Evolutionary conservation across 2,329 filamentous ascomycete genomes (phyloP), one percentile per base, ranked within the genome.

Genomic region (Phyllosticta citribraziliensis): DNA sequence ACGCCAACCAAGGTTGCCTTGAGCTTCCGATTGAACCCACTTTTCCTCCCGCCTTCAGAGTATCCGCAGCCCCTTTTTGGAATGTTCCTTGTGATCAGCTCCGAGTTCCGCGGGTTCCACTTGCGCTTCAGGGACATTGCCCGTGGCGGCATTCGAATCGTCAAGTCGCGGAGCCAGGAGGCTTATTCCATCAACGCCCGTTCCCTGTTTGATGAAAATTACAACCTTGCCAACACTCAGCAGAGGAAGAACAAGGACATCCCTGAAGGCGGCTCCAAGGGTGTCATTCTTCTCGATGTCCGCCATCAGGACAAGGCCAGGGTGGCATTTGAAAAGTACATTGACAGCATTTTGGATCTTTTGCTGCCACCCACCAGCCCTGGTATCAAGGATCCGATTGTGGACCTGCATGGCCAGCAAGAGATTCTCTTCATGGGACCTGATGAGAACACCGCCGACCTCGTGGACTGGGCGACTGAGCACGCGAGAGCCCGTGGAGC

Each of bases 201-300:
- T 63, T 96, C 91, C 62, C 82, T 99, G 65, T 99, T 99, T 69
- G 94, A 99, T 68, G 94, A 99, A 79, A 99, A 99, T 78, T 99
- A 99, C 77, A 95, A 94, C 65, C 84, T 99, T 64, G 93, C 94
- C 66, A 97, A 95, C 76, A 99, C 94, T 0, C 94, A 99, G 77
- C 94, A 99, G 78, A 90, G 94, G 72, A 99, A 99, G 84, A 99
- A 99, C 83, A 99, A 99, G 81, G 94, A 99, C 70, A 99, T 99
- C 58, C 94, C 94, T 2, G 94, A 99, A 78, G 94, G 94, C 65
- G 94, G 94, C 60, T 96, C 93, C 69, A 99, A 99, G 80, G 94
- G 94, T 78, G 94, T 99, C 62, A 93, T 99, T 63, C 83, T 99
- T 55, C 85, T 99, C 51, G 93, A 99, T 74, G 85, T 90, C 65